A percentile compares a stretch with the other conserved stretches of the same genome.
These are phyloP conservation scores for Candida sakaeoensis DNA, from an alignment of 805 yeast genomes.

Conservation along the genomic window DNA sequence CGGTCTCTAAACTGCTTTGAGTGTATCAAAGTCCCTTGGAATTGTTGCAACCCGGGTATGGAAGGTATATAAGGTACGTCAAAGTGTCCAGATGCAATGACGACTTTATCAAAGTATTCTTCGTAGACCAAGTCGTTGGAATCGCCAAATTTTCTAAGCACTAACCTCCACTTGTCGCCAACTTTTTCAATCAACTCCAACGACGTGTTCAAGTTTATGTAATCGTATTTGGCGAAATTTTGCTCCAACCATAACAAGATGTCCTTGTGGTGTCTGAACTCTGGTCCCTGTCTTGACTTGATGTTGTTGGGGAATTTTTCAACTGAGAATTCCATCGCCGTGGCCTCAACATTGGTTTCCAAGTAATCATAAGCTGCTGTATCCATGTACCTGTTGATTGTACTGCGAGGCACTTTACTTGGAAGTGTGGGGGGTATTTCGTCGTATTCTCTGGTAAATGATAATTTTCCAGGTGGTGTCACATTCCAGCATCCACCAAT, in stretches of 20 bases:
- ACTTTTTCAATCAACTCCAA: conserved; percentile 25
- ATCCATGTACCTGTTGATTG: conserved; percentile 17
- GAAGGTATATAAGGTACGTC: conserved; percentile 44
- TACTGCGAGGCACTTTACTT: conserved; percentile 15
- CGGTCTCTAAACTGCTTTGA: conserved; percentile 41
- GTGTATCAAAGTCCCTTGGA: conserved; percentile 36
- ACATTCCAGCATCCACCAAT: conserved; percentile 47
- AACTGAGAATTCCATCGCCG: conserved; percentile 20
- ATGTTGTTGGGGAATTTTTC: conserved; percentile 18
- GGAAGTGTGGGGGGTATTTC: conserved; percentile 15
- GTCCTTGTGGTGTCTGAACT: conserved; percentile 17
- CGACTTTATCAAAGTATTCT: conserved; percentile 37
- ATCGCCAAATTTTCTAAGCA: conserved; percentile 18
- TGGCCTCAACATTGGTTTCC: conserved; percentile 22
- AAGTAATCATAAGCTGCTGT: conserved; percentile 20
- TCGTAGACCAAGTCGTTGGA: conserved; percentile 25
- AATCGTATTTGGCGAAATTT: conserved; percentile 12
- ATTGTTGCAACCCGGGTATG: conserved; percentile 37
- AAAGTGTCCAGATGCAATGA: conserved; percentile 48
- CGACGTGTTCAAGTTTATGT: conserved; percentile 19
- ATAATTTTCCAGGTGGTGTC: conserved; percentile 16
- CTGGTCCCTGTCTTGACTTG: conserved; percentile 15
- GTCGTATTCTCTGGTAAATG: conserved; percentile 9
- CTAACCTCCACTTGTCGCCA: conserved; percentile 16
- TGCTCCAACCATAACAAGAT: conserved; percentile 15